phyloP scores from a whole-genome alignment of 345 rosid genomes.

The Citrus glauca region DNA sequence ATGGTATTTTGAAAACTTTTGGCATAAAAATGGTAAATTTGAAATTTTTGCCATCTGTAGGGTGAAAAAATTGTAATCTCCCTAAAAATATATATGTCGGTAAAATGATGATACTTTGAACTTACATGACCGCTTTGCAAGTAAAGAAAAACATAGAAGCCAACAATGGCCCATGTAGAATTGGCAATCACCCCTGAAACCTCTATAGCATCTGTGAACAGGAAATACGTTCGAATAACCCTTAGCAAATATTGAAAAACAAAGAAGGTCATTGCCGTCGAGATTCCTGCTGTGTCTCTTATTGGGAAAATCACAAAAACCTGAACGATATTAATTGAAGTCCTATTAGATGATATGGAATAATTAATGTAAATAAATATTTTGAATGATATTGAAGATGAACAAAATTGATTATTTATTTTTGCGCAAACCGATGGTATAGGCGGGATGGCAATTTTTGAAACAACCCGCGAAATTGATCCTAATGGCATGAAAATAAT shows the following conservation, averaged over 20 bases:
- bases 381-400: too few relatives aligned
- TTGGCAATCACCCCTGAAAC: neutral
- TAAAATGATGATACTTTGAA: neutral
- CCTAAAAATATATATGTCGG: too few relatives aligned
- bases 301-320: neutral
- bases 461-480: too few relatives aligned
- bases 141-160: constrained; percentile 5
- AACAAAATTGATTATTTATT: too few relatives aligned
- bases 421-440: too few relatives aligned
- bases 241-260: neutral
- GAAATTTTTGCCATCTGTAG: too few relatives aligned
- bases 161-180: neutral
- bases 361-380: too few relatives aligned
- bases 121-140: neutral
- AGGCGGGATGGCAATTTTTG: too few relatives aligned
- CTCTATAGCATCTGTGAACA: neutral
- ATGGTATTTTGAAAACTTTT: too few relatives aligned
- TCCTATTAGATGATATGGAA: neutral
- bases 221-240: neutral
- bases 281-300: neutral
- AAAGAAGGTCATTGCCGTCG: neutral
- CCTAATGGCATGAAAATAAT: too few relatives aligned
- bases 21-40: too few relatives aligned
- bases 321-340: neutral
- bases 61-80: too few relatives aligned